phyloP scores from a whole-genome alignment of 1,284 basidiomycete species.

The Apiotrichum mycotoxinovorans region DNA sequence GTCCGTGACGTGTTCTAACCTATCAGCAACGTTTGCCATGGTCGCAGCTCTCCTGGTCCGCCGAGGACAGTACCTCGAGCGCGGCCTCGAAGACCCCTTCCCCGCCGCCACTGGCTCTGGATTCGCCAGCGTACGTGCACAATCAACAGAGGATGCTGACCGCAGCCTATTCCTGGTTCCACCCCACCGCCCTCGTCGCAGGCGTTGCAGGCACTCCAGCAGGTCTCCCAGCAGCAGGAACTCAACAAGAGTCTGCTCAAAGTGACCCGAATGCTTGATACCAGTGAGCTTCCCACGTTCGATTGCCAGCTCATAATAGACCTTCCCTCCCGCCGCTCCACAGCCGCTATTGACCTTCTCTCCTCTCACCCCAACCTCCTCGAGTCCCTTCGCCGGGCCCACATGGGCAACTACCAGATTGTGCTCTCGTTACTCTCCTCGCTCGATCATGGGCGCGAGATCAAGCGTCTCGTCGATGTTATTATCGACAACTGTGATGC shows the following conservation, averaged over 20 bases:
- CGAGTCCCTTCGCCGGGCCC: slow-evolving; percentile 78
- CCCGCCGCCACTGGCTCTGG: slow-evolving; percentile 37
- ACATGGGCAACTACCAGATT: slow-evolving; percentile 84
- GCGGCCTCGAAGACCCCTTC: slow-evolving; percentile 74
- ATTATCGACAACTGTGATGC: slow-evolving; percentile 87
- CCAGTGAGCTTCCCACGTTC: slow-evolving; percentile 28
- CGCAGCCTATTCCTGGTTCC: slow-evolving; percentile 2
- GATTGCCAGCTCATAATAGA: slow-evolving; percentile 21
- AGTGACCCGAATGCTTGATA: slow-evolving; percentile 76
- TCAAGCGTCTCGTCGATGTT: slow-evolving; percentile 80
- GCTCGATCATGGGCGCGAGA: slow-evolving; percentile 73
- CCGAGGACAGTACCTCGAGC: slow-evolving; percentile 75
- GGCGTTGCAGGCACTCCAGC: slow-evolving; percentile 52
- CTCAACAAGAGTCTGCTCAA: slow-evolving; percentile 75
- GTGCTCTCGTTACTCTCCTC: slow-evolving; percentile 85
- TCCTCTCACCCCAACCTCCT: slow-evolving; percentile 73
- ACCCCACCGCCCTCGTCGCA: slow-evolving; percentile 31
- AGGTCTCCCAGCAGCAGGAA: slow-evolving; percentile 78
- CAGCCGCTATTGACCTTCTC: slow-evolving; percentile 76
- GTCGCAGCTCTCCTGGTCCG: slow-evolving; percentile 84
- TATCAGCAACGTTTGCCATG: slow-evolving; percentile 86
- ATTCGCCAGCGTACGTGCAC: slow-evolving; percentile 38
- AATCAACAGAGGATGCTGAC: slow-evolving; percentile 2
- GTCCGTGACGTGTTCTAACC: neutral
- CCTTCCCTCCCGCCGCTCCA: slow-evolving; percentile 47